Conservation (phyloP, 2,329 filamentous ascomycete genomes). For the Penicillium sp. region DNA sequence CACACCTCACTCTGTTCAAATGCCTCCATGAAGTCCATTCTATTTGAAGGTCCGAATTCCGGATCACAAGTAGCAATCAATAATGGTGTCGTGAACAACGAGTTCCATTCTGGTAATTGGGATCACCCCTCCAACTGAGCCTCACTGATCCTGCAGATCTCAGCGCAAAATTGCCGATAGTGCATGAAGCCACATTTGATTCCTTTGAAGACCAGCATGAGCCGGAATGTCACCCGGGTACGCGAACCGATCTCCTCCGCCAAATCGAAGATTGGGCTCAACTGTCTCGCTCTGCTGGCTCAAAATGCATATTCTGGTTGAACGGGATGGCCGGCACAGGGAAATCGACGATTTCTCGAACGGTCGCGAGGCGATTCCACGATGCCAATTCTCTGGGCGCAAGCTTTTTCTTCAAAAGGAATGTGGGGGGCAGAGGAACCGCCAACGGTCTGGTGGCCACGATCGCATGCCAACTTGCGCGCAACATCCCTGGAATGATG, state of each 20-base stretch:
- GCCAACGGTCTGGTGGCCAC: constrained; percentile 43
- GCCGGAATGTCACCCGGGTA: background rate
- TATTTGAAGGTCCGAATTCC: no score
- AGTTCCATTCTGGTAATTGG: no score
- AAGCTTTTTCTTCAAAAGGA: constrained; percentile 22
- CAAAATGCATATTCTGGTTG: background rate
- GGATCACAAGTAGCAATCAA: no score
- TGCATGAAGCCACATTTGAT: no score
- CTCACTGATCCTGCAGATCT: no score
- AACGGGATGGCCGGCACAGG: constrained; percentile 1
- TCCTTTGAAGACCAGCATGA: background rate
- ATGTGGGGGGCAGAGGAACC: constrained; percentile 24
- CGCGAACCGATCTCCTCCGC: background rate
- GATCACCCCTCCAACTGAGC: no score
- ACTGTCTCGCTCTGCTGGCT: no score
- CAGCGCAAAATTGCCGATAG: no score
- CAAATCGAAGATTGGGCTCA: background rate
- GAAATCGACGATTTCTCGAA: background rate
- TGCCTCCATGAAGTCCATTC: no score
- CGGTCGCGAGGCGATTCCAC: background rate
- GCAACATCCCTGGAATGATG: constrained; percentile 29
- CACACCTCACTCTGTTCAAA: no score
- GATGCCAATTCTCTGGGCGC: constrained; percentile 6
- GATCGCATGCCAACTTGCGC: constrained; percentile 30
- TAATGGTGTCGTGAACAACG: no score